Evolutionary conservation across 371 early-diverging fungal genomes (phyloP), one percentile per base, ranked within the genome.

Genomic region (Coemansia sp.): DNA sequence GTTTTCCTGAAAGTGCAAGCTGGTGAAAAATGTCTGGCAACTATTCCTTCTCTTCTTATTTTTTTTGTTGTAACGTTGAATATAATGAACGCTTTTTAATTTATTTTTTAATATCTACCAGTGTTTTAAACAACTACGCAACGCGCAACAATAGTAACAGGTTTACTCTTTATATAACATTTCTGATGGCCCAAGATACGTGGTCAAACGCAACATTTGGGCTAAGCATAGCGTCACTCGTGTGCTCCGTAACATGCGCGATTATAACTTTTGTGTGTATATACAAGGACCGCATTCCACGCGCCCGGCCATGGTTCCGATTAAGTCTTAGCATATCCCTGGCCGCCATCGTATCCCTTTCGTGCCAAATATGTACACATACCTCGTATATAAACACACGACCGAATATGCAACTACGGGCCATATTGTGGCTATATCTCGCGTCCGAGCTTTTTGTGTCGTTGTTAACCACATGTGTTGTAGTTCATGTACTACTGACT

Each of bases 161-260:
- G 8, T 2, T 34, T 34, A 26, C 26, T 26, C 3, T 26, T 26
- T 26, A 26, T 26, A 26, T 34, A 34, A 34, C 1, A 34, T 34
- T 34, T 34, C 34, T 1, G n/a, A 42, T 42, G 42, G n/a, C 48
- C 3, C 50, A 18, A 18, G 48, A 48, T 48, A 24, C 24, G 11
- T 52, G 52, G 52, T 18, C 24, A 1, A 16, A 52, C 2, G 52
- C 52, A 14, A 52, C 13, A 7, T 22, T 52, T 47, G 60, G 26
- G n/a, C 29, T 69, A 34, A 59, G 50, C 29, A 69, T 64, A 24
- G 24, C 34, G 3, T 69, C 69, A 0, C 22, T 69, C 7, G 24
- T 47, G 0, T 29, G 53, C 22, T 59, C 60, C 5, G 4, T 27
- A 16, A 11, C 54, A 1, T 13, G 34, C 6, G 16, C 58, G 0